These are phyloP conservation scores for Monosporascus sp. DNA, from an alignment of 2,329 filamentous ascomycete species.

Conservation along the genomic window DNA sequence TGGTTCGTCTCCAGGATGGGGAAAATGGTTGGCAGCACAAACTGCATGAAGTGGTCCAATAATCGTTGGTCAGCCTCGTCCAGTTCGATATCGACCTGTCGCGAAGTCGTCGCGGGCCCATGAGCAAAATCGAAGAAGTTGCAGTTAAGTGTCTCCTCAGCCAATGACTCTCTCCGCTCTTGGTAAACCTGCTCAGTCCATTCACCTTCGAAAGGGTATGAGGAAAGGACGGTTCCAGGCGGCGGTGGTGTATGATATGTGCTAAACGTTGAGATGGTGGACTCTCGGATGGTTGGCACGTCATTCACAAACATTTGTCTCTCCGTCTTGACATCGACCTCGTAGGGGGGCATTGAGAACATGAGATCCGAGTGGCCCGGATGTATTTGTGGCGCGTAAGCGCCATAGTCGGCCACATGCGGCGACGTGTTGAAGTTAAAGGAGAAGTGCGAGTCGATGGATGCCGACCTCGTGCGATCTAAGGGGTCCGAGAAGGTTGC, in stretches of 20 bases:
- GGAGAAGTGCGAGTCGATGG: slow-evolving; percentile 74
- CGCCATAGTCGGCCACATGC: slow-evolving; percentile 48
- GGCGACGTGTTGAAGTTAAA: slow-evolving; percentile 69
- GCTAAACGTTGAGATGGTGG: slow-evolving; percentile 86
- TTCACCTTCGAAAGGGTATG: slow-evolving; percentile 58
- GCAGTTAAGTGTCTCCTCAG: slow-evolving; percentile 62
- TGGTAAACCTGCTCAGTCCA: slow-evolving; percentile 67
- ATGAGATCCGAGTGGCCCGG: slow-evolving; percentile 50
- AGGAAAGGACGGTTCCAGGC: slow-evolving; percentile 59
- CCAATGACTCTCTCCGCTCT: slow-evolving; percentile 62
- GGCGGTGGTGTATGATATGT: slow-evolving; percentile 79
- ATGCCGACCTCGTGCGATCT: slow-evolving; percentile 67
- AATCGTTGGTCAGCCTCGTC: slow-evolving; percentile 83
- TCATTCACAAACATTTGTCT: slow-evolving; percentile 91
- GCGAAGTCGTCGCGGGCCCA: slow-evolving; percentile 54
- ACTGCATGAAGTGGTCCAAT: slow-evolving; percentile 85
- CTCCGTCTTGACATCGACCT: slow-evolving; percentile 94
- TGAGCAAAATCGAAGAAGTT: slow-evolving; percentile 82
- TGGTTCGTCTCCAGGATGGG: slow-evolving; percentile 89
- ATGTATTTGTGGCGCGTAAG: slow-evolving; percentile 59
- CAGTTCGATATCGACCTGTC: slow-evolving; percentile 72
- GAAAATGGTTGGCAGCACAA: slow-evolving; percentile 83
- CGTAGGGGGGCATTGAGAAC: slow-evolving; percentile 67
- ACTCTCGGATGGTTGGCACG: slow-evolving; percentile 77
- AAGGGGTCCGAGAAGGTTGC: slow-evolving; percentile 73